These are phyloP conservation scores for Lasiosphaeris hirsuta DNA, from an alignment of 495 filamentous ascomycete genomes.

Conservation along the genomic window DNA sequence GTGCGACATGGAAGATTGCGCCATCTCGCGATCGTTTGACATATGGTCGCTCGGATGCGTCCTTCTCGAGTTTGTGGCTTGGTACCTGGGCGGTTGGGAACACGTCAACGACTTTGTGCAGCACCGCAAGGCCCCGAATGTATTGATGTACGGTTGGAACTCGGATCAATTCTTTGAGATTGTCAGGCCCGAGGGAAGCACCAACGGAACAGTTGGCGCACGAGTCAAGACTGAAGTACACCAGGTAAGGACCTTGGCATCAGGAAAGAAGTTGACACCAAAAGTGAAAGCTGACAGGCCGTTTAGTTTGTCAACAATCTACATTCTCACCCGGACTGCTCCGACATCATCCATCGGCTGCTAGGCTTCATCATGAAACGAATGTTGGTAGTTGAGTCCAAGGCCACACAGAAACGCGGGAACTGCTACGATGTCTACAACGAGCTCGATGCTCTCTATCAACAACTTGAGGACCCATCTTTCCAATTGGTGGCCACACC, in stretches of 20 bases:
- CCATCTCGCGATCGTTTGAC: slow-evolving; percentile 12
- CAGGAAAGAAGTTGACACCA: neutral
- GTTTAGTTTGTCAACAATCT: slow-evolving; percentile 4
- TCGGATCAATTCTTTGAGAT: slow-evolving; percentile 9
- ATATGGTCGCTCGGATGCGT: slow-evolving; percentile 30
- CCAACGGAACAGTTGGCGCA: neutral
- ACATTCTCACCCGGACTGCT: neutral
- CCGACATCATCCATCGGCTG: neutral
- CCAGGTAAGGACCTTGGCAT: neutral
- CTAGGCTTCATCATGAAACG: neutral
- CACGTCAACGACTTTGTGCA: slow-evolving; percentile 6
- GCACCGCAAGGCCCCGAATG: neutral
- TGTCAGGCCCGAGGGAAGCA: neutral
- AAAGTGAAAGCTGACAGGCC: too few relatives aligned
- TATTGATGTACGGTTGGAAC: neutral
- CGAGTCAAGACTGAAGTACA: slow-evolving; percentile 2
- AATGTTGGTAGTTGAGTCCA: slow-evolving; percentile 2
- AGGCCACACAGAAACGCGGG: neutral
- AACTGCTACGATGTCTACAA: neutral
- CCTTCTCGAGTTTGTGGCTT: slow-evolving; percentile 26
- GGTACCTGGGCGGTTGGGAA: slow-evolving; percentile 21
- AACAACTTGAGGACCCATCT: neutral
- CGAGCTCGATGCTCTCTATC: neutral
- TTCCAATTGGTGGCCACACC: too few relatives aligned
- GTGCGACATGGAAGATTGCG: slow-evolving; percentile 4